phyloP scores from a whole-genome alignment of 768 basidiomycete genomes.

The Suillus subaureus region DNA sequence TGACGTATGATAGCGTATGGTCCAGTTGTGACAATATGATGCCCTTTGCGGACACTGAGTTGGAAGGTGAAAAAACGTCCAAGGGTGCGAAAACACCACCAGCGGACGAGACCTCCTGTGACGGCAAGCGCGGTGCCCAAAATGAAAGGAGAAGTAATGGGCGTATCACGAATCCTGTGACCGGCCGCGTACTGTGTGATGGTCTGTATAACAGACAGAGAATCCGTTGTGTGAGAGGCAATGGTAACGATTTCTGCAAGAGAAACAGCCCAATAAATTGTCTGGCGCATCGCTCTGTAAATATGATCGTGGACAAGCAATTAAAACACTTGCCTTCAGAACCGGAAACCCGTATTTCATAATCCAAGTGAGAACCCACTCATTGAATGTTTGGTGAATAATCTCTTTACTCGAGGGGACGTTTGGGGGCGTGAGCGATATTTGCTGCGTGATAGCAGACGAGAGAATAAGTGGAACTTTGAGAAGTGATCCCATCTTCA shows the following conservation, averaged over 20 bases:
- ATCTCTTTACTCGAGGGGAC: conserved; percentile 41
- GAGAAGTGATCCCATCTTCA: conserved; percentile 30
- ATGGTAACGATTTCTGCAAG: conserved; percentile 2
- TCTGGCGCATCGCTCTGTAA: background rate
- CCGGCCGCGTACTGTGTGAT: background rate
- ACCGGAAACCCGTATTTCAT: background rate
- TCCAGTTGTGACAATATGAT: conserved; percentile 43
- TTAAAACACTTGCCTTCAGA: background rate
- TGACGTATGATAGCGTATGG: conserved; percentile 48
- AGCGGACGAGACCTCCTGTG: conserved; percentile 27
- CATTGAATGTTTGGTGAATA: conserved; percentile 5
- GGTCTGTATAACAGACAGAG: background rate
- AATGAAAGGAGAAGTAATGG: conserved; percentile 15
- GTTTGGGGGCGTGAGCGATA: conserved; percentile 47
- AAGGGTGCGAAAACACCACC: conserved; percentile 34
- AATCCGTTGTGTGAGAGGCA: background rate
- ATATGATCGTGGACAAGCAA: background rate
- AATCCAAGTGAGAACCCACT: background rate
- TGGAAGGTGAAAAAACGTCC: conserved; percentile 46
- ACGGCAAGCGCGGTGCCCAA: conserved; percentile 26
- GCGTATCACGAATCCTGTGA: background rate
- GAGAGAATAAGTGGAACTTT: conserved; percentile 45
- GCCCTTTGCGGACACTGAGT: conserved; percentile 42
- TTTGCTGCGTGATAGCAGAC: conserved; percentile 42
- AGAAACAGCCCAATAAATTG: conserved; percentile 1